A percentile compares a stretch with the other conserved stretches of the same genome.
Evolutionary conservation across 352 stramenopile genomes (phyloP).

Genomic region (Globisporangium ultimum): DNA sequence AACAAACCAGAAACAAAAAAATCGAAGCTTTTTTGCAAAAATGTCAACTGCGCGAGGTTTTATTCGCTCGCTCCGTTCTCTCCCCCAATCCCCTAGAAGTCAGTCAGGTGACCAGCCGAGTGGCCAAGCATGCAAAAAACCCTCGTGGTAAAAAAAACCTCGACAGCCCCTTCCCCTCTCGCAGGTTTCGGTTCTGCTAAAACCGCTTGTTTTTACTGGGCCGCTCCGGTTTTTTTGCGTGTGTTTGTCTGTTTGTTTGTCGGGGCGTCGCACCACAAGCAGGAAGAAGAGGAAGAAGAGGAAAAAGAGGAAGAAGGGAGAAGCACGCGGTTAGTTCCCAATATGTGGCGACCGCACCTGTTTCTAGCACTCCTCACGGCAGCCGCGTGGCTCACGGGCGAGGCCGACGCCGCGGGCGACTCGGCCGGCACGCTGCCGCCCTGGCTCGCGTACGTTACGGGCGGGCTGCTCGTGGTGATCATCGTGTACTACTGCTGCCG

Average conservation of each 20-base stretch:
- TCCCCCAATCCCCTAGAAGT: background rate
- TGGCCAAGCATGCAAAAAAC: background rate
- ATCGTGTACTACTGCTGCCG: constrained; percentile 89
- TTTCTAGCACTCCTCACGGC: constrained; percentile 36
- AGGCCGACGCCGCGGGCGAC: constrained; percentile 24
- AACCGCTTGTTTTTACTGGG: constrained; percentile 1
- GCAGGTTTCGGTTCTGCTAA: constrained; percentile 3
- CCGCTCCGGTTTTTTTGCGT: background rate
- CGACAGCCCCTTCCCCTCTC: constrained; percentile 1
- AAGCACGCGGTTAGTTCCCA: background rate
- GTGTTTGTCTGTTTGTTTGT: constrained; percentile 5
- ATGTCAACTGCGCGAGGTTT: constrained; percentile 5
- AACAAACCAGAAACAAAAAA: background rate
- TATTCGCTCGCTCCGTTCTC: background rate
- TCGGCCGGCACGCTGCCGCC: constrained; percentile 48
- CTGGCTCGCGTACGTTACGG: constrained; percentile 84
- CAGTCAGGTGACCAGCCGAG: background rate
- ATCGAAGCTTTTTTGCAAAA: background rate
- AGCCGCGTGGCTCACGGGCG: constrained; percentile 18
- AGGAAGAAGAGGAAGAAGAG: background rate
- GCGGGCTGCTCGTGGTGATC: constrained; percentile 79
- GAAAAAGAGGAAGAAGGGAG: constrained; percentile 2
- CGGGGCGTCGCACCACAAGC: background rate
- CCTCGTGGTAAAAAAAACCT: background rate
- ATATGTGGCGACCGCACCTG: constrained; percentile 19